phyloP scores from a whole-genome alignment of 768 basidiomycete species.

The Cyathus striatus region DNA sequence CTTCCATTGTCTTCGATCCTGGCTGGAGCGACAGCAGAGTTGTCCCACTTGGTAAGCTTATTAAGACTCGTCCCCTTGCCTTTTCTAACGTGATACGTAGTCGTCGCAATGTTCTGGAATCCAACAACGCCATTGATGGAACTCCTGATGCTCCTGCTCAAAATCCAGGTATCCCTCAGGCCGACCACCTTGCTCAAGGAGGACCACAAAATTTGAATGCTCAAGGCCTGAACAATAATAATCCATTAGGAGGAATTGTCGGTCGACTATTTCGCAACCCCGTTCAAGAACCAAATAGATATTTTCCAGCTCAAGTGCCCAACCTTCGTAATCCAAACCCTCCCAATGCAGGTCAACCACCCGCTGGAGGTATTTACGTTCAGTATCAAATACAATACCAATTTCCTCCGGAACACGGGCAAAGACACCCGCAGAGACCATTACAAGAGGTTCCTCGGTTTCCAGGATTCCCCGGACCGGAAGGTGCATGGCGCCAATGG shows the following conservation, averaged over 20 bases:
- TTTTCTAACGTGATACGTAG: slow-evolving; percentile 28
- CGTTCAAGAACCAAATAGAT: too few species aligned
- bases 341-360: slow-evolving; percentile 24
- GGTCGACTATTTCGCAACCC: slow-evolving; percentile 56
- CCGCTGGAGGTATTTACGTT: slow-evolving; percentile 46
- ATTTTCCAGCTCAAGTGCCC: too few species aligned
- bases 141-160: too few species aligned
- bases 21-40: slow-evolving; percentile 98
- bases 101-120: slow-evolving; percentile 77
- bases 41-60: slow-evolving; percentile 91
- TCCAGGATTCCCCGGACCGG: slow-evolving; percentile 59
- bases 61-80: slow-evolving; percentile 1
- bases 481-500: slow-evolving; percentile 66
- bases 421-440: slow-evolving; percentile 22
- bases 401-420: slow-evolving; percentile 29
- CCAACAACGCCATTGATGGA: slow-evolving; percentile 23
- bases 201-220: too few species aligned
- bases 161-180: too few species aligned
- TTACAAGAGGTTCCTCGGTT: slow-evolving; percentile 49
- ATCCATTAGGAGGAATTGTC: slow-evolving; percentile 48
- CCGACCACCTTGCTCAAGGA: too few species aligned
- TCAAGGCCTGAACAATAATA: too few species aligned
- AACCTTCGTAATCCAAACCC: slow-evolving; percentile 7
- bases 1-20: slow-evolving; percentile 93
- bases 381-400: slow-evolving; percentile 65